Evolutionary conservation across 768 basidiomycete genomes (phyloP), one percentile per base, ranked within the genome.

Genomic region (Mrakia hoshinonis): DNA sequence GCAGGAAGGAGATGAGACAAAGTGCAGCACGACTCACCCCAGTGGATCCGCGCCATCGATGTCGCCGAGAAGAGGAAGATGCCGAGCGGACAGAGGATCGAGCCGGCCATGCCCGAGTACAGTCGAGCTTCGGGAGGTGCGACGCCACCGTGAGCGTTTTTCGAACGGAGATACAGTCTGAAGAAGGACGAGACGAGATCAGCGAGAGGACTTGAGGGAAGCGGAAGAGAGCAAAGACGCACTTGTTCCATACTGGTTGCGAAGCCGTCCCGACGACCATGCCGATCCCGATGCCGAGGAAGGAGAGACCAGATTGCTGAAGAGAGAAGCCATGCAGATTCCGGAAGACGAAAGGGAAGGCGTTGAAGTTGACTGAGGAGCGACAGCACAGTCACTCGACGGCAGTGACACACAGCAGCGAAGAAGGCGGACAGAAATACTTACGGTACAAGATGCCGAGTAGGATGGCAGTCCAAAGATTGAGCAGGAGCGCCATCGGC

Each of bases 41-140:
- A 84, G 69, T 82, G 83, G 0, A 85, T 82, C 10, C 76, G 75
- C 3, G 75, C 72, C 76, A 84, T 83, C 3, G 83, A 84, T 1
- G 85, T 85, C 73, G 85, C 85, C 3, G 85, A 85, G 66, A 87
- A 82, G 78, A 83, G 82, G 77, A 85, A 84, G 1, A 86, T 79
- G 22, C 83, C 36, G 13, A 73, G 58, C 1, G 72, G 72, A 26
- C 58, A 61, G 24, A 68, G 48, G 36, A 73, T 49, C 5, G 67
- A 67, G 22, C 72, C 72, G 29, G 54, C 6, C 67, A 73, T 68
- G 12, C 67, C 60, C 1, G 49, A 31, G 9, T 63, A 67, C 2
- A 73, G 51, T 4, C 67, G 48, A 6, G 60, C 49, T 36, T 73
- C 72, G 1, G 72, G 72, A 13, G 47, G 61, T 6, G 67, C 67